Evolutionary conservation across 2,329 filamentous ascomycete genomes (phyloP), one percentile per base, ranked within the genome.

Genomic region (Colletotrichum caudatum): DNA sequence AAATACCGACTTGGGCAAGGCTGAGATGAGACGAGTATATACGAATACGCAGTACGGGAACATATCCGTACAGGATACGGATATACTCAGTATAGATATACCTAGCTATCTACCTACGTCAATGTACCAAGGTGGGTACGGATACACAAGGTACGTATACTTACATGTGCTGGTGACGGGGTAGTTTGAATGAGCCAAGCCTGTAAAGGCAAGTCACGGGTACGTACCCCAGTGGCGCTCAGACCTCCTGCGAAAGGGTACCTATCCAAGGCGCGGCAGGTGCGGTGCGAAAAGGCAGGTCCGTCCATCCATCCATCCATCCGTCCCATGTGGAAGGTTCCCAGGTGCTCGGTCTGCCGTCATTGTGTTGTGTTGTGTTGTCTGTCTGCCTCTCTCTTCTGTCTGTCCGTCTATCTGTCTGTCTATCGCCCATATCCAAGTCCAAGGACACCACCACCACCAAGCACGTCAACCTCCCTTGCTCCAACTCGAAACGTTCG

Each of bases 381-480:
- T 29, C 29, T 29, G 29, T 29, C 26, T 2, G 26, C n/a, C n/a
- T n/a, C n/a, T n/a, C n/a, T n/a, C n/a, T n/a, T 29, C 29, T 29
- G 29, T 29, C 29, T 29, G 29, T 29, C 29, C 5, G 29, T 29
- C 29, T 29, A n/a, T n/a, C n/a, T n/a, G n/a, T n/a, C n/a, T n/a
- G n/a, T n/a, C 29, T 29, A 29, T 44, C 37, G 56, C 3, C 23
- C 35, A 53, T 4, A 46, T 65, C 61, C 62, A 59, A 60, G 46
- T 59, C 53, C 62, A 59, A 60, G 35, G 53, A 65, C 57, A 68
- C 66, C 59, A 23, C 35, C 33, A 23, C 46, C 35, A 41, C 29
- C 63, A 26, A 60, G 26, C 67, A 66, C 66, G 61, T 35, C 68
- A 37, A n/a, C 60, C 35, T 58, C 54, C 59, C 65, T 69, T 69